Base-by-base conservation (phyloP, 2,329 filamentous ascomycete genomes). In the Aspergillus amoenus region DNA sequence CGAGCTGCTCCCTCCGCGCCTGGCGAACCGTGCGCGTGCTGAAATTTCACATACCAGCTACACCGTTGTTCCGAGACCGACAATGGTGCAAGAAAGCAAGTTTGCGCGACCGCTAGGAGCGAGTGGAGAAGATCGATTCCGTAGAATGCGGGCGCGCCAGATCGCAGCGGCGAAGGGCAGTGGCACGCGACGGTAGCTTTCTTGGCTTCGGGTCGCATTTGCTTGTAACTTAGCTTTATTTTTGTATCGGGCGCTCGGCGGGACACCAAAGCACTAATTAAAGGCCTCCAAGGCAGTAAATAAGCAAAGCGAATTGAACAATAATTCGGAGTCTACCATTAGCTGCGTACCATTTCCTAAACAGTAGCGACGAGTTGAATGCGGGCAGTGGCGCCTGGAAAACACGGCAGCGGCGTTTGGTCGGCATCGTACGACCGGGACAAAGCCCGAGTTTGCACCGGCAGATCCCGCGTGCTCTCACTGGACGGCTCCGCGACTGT, bases 51-150 rank as follows among this genome's bases (percentile, higher is more conserved):
- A 83, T 37, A 82, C 82, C 48, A 85, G 81, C 21, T 88, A 88
- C 68, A 84, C 80, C 5, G 80, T 88, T 62, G 85, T 84, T 47
- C 85, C 85, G n/a, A 82, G 81, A 68, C 84, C 80, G 69, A 84
- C 80, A 44, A 70, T 78, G 50, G 69, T 78, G 13, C 70, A 73
- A 48, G 74, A 78, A 57, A 77, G 72, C 64, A 76, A 74, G 56
- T 80, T 76, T 65, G 74, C 77, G 9, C 74, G 77, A 60, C 77
- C 78, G 13, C 54, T 79, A 60, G 78, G 77, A 49, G 70, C 76
- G 47, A 78, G 77, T 56, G 77, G 77, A 60, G 78, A 80, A 65
- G 78, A 79, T 65, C 74, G 74, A 45, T 80, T 80, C 68, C 73
- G 77, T 56, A 74, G 72, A 60, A 79, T 80, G 76, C 78, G 78